Evolutionary conservation across 306 rosid genomes (phyloP), one percentile per base, ranked within the genome.

Genomic region (Rosa lucieae): DNA sequence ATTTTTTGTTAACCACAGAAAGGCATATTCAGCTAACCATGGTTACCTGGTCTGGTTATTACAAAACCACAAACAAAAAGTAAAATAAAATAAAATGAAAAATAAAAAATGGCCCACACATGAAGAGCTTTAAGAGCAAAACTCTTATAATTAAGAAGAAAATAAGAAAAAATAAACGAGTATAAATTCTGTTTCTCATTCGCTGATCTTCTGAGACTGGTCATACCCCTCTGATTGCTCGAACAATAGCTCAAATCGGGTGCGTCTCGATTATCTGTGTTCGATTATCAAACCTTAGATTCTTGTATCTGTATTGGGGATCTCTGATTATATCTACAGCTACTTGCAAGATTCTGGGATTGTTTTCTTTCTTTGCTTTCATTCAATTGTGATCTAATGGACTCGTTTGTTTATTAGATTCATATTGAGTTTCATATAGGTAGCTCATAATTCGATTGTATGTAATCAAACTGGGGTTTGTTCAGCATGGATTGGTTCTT

Each of bases 141-240:
- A 3, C 32, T 29, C 53, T 12, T 49, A 70, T 3, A 53, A 39
- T 58, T 37, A 9, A 75, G 62, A 9, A 75, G 62, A 37, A 59
- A 10, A 43, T 61, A 72, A 29, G 58, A 37, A 39, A 15, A 23
- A 67, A 51, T 37, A 69, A 78, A 70, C 55, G 44, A 29, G 74
- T 59, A 32, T 73, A 49, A 69, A 78, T 81, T 80, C 79, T 77
- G 70, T 32, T 32, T 82, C 80, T 89, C 86, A 90, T 85, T 82
- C 85, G 86, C 79, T 81, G 79, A 85, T 87, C 89, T 79, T 92
- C 86, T 81, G 80, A 87, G 84, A 81, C 83, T 85, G 81, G 80
- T 80, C 83, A 32, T 83, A 49, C 77, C 80, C 37, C 37, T 84
- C 69, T 84, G 93, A 88, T 90, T 92, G 39, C 82, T 86, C 48